Percentiles rank a stretch among this genome's conserved stretches.
Evolutionary conservation across 495 filamentous ascomycete genomes (phyloP).

Genomic region (Tuber melanosporum): DNA sequence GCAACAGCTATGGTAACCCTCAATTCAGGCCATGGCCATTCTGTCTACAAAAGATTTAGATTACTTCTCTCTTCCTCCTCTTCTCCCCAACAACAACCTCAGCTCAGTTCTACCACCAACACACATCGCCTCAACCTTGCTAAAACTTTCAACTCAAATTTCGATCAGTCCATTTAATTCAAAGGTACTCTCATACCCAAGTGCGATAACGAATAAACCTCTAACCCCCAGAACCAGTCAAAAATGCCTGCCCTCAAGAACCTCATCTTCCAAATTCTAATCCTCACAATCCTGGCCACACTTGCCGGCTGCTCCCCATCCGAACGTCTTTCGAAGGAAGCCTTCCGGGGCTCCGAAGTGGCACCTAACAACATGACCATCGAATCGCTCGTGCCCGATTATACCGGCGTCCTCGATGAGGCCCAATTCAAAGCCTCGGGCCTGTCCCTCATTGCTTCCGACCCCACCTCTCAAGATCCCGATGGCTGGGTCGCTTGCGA

Average conservation of each 20-base stretch:
- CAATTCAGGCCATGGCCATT: background rate
- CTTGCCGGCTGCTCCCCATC: background rate
- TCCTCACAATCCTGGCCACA: background rate
- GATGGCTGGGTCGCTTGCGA: background rate
- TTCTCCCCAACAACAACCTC: background rate
- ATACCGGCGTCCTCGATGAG: background rate
- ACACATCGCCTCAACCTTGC: background rate
- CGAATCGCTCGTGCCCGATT: no score
- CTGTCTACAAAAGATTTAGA: background rate
- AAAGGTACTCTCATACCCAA: background rate
- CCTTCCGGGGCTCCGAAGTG: background rate
- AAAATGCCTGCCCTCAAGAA: background rate
- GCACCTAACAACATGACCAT: background rate
- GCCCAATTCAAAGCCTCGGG: background rate
- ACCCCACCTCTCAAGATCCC: background rate
- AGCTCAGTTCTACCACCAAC: background rate
- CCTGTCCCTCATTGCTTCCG: background rate
- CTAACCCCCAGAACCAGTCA: background rate
- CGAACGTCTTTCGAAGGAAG: background rate
- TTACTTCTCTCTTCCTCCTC: background rate
- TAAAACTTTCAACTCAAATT: background rate
- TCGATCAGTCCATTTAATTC: background rate
- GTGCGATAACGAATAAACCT: background rate
- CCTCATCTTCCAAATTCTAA: background rate
- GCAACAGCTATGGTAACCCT: background rate